A percentile compares a stretch with the other conserved stretches of the same genome.
Evolutionary conservation across 306 rosid genomes (phyloP).

Genomic region (Sicyos baderoa): DNA sequence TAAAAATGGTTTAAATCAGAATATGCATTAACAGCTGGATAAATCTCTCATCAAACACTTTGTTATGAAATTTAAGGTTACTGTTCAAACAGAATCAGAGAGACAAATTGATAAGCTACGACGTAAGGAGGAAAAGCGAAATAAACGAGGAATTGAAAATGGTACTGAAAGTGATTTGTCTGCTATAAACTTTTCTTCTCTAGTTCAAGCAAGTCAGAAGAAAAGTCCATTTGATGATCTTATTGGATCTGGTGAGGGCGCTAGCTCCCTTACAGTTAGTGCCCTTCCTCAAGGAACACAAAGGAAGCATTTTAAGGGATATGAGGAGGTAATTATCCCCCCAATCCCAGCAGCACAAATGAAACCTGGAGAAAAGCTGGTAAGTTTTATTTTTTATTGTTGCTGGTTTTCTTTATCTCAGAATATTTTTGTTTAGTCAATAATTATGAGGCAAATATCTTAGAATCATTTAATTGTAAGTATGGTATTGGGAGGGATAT

Average conservation of each 20-base stretch:
- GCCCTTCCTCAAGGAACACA: conserved; percentile 97
- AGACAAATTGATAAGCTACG: conserved; percentile 90
- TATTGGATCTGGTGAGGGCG: conserved; percentile 58
- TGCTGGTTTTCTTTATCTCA: not conserved
- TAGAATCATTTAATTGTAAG: not conserved
- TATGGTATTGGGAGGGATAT: not conserved
- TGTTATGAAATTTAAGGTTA: conserved; percentile 44
- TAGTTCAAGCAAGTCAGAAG: conserved; percentile 81
- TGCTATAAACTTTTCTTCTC: conserved; percentile 55
- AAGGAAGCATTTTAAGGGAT: conserved; percentile 68
- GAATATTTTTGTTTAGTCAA: not conserved
- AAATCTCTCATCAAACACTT: conserved; percentile 16
- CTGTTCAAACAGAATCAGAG: conserved; percentile 83
- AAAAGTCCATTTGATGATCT: conserved; percentile 60
- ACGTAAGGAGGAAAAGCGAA: conserved; percentile 89
- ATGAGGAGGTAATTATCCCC: conserved; percentile 84
- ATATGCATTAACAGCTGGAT: conserved; percentile 7
- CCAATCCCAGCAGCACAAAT: conserved; percentile 74
- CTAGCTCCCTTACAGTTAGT: conserved; percentile 47
- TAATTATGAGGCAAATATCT: not conserved
- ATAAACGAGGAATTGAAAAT: conserved; percentile 64
- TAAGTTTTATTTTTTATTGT: conserved; percentile 17
- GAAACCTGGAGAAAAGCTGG: conserved; percentile 98
- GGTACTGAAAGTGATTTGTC: conserved; percentile 60
- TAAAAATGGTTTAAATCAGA: not conserved